A percentile compares a stretch with the other conserved stretches of the same genome.
Evolutionary conservation across 805 yeast species (phyloP).

Genomic region (Wickerhamomyces mucosus): DNA sequence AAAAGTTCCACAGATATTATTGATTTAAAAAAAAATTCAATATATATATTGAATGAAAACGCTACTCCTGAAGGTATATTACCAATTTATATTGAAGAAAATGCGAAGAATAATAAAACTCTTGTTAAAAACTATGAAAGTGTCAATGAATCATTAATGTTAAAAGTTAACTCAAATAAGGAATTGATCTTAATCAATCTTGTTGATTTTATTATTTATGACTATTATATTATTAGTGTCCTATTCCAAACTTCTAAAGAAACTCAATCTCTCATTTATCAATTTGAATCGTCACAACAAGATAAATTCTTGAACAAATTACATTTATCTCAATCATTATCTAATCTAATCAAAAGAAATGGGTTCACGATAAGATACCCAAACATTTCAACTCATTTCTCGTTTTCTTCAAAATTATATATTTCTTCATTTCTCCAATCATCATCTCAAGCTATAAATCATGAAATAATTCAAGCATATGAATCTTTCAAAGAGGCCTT

Average conservation of each 20-base stretch:
- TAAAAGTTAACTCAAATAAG: constrained; percentile 22
- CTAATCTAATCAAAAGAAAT: constrained; percentile 21
- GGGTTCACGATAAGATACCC: constrained; percentile 30
- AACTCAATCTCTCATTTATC: constrained; percentile 18
- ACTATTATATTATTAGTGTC: constrained; percentile 34
- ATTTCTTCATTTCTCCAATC: constrained; percentile 1
- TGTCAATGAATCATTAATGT: constrained; percentile 26
- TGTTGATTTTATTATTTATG: constrained; percentile 39
- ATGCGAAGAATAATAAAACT: constrained; percentile 16
- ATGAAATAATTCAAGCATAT: constrained; percentile 12
- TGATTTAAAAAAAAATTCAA: constrained; percentile 19
- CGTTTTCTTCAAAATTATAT: constrained; percentile 1
- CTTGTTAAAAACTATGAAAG: constrained; percentile 27
- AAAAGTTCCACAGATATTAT: constrained; percentile 8
- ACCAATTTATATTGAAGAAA: constrained; percentile 50
- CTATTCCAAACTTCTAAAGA: constrained; percentile 15
- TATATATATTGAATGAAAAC: constrained; percentile 37
- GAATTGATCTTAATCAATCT: constrained; percentile 29
- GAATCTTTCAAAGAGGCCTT: constrained; percentile 17
- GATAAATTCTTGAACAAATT: constrained; percentile 5
- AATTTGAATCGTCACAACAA: constrained; percentile 1
- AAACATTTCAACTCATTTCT: constrained; percentile 13
- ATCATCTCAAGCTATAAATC: constrained; percentile 5
- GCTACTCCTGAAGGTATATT: constrained; percentile 40
- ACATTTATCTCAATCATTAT: constrained; percentile 9